Conservation (phyloP, 192 early-diverging fungal genomes). For the Radiomyces spectabilis region DNA sequence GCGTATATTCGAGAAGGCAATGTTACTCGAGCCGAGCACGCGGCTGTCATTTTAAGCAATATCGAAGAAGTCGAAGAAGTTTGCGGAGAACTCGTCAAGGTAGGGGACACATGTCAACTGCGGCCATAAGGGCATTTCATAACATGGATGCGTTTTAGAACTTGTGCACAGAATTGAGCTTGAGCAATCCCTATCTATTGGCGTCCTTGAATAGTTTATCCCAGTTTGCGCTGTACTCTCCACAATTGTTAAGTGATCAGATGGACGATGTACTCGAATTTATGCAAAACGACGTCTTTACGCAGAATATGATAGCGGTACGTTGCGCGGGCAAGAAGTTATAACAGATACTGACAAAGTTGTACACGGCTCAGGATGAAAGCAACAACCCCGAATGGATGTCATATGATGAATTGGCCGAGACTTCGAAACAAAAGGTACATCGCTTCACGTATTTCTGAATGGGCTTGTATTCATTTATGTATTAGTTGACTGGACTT, state of each 20-base stretch:
- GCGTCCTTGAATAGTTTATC: background rate
- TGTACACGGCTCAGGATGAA: background rate
- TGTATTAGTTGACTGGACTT: slow-evolving; percentile 8
- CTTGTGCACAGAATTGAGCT: background rate
- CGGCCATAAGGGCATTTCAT: too few relatives aligned
- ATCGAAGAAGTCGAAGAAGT: slow-evolving; percentile 34
- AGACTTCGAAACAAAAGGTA: slow-evolving; percentile 13
- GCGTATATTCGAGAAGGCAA: slow-evolving; percentile 48
- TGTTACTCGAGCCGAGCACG: slow-evolving; percentile 58
- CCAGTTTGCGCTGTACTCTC: background rate
- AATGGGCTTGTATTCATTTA: too few relatives aligned
- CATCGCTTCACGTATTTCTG: too few relatives aligned
- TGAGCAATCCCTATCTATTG: background rate
- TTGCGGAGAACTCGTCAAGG: slow-evolving; percentile 46
- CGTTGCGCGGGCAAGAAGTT: too few relatives aligned
- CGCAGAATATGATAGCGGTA: too few relatives aligned
- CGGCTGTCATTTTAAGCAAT: slow-evolving; percentile 63
- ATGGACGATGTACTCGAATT: background rate
- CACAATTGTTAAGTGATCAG: background rate
- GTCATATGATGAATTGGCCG: slow-evolving; percentile 6
- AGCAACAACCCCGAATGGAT: slow-evolving; percentile 8
- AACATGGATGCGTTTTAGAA: background rate
- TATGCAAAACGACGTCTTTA: background rate
- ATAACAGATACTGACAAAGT: too few relatives aligned
- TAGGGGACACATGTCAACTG: slow-evolving; percentile 11